Evolutionary conservation across 1,139 yeast species (phyloP).

Genomic region (Geotrichum reessii): DNA sequence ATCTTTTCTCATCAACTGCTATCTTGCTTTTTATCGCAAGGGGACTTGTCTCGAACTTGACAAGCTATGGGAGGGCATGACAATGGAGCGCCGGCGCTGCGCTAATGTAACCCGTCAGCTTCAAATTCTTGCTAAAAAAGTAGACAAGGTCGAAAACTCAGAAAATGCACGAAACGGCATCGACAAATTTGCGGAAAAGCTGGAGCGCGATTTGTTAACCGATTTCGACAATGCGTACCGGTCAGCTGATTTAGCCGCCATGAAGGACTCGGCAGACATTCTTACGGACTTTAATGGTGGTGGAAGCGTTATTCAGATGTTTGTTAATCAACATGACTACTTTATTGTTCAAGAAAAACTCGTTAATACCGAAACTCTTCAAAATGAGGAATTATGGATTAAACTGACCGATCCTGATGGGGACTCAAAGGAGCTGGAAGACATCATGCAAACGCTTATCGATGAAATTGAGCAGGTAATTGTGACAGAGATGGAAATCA

Average conservation of each 20-base stretch:
- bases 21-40: conserved; percentile 62
- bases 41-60: conserved; percentile 54
- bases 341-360: conserved; percentile 50
- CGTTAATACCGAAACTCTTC: conserved; percentile 34
- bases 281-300: conserved; percentile 83
- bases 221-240: conserved; percentile 41
- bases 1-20: conserved; percentile 68
- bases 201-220: conserved; percentile 55
- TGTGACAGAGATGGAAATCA: conserved; percentile 66
- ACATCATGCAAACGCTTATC: conserved; percentile 38
- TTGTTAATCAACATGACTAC: conserved; percentile 74
- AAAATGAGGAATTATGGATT: conserved; percentile 42
- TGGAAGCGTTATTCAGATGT: conserved; percentile 70
- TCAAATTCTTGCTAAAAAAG: conserved; percentile 55
- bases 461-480: conserved; percentile 46
- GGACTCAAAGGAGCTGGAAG: conserved; percentile 39
- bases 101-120: conserved; percentile 66
- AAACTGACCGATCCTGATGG: conserved; percentile 44
- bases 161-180: conserved; percentile 48
- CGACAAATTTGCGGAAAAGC: conserved; percentile 64
- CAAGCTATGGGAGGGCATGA: conserved; percentile 33
- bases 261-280: conserved; percentile 77
- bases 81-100: conserved; percentile 55
- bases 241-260: conserved; percentile 57
- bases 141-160: conserved; percentile 38